Evolutionary conservation across 306 rosid species (phyloP), one percentile per base, ranked within the genome.

Genomic region (Vicia villosa): DNA sequence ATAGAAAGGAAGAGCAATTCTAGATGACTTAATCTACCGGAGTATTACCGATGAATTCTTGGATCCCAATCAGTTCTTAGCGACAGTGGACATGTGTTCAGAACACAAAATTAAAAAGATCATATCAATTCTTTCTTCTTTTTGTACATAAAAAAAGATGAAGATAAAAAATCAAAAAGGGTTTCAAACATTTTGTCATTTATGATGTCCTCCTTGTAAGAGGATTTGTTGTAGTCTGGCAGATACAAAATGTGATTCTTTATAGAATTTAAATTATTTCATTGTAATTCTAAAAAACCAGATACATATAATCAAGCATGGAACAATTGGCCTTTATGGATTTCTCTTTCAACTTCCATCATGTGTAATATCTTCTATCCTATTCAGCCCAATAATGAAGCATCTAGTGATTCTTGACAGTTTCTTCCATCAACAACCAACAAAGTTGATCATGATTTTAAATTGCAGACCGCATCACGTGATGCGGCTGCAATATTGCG

Each of bases 1-100:
- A 45, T 74, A 95, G 99, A 95, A 95, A 72, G 99, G 99, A 66
- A 87, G 99, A 74, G 94, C 96, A 61, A 95, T 96, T 81, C 85
- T 95, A 16, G 99, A 97, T 24, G 99, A 95, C 77, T 74, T 86
- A 0, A 84, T 91, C 59, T 95, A 95, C 62, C 80, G 85, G 64
- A 84, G 84, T 57, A 95, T 95, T 10, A 95, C 97, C 24, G 92
- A 83, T 8, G 99, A 95, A 15, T 87, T 73, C 74, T 95, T 95
- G 20, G 99, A 95, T 80, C 99, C 99, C 3, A 95, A 89, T 42
- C 95, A 84, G 75, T 85, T 95, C 76, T 87, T 95, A 24, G 76
- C 82, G 24, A 76, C 88, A 46, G 79, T 82, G 80, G 97, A 95
- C 88, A 84, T 95, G 64, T 83, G 97, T 43, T 89, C 97, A 1